These are phyloP conservation scores for Monilinia vaccinii-corymbosi DNA, from an alignment of 2,329 filamentous ascomycete species.

Conservation along the genomic window DNA sequence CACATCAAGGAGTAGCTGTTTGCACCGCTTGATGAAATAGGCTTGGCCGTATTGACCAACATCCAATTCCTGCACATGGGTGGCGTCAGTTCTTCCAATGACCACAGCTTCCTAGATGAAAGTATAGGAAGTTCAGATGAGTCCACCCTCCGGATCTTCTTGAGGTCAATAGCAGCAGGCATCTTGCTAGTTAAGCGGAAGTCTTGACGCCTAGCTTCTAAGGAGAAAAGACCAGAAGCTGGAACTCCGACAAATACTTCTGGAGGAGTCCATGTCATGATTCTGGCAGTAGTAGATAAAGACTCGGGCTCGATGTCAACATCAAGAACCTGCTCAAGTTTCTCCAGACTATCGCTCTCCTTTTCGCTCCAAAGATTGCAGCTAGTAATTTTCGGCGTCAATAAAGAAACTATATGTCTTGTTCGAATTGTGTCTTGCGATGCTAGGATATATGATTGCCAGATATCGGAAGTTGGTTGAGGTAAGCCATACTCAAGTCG, in stretches of 20 bases:
- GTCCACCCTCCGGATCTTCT: constrained; percentile 13
- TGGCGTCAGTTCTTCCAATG: not conserved
- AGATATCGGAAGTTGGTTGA: constrained; percentile 19
- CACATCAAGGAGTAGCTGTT: constrained; percentile 12
- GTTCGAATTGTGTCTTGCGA: constrained; percentile 14
- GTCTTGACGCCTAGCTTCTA: constrained; percentile 4
- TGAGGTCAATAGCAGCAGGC: constrained; percentile 18
- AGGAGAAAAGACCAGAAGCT: constrained; percentile 19
- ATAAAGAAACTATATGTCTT: constrained; percentile 10
- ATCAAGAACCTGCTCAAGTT: not conserved
- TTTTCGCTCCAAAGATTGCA: constrained; percentile 15
- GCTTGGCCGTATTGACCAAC: not conserved
- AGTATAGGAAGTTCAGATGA: constrained; percentile 10
- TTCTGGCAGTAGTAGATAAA: not conserved
- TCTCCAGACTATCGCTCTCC: not conserved
- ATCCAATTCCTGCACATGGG: constrained; percentile 11
- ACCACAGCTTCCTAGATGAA: constrained; percentile 20
- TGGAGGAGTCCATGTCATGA: constrained; percentile 14
- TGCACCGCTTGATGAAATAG: not conserved
- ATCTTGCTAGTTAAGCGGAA: constrained; percentile 18
- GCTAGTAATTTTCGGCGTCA: constrained; percentile 14
- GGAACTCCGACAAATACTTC: not conserved
- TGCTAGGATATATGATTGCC: constrained; percentile 18
- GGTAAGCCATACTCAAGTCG: constrained; percentile 14
- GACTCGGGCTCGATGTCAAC: not conserved